A percentile compares a stretch with the other conserved stretches of the same genome.
phyloP scores from a whole-genome alignment of 805 yeast genomes.

The Lachancea sp. region DNA sequence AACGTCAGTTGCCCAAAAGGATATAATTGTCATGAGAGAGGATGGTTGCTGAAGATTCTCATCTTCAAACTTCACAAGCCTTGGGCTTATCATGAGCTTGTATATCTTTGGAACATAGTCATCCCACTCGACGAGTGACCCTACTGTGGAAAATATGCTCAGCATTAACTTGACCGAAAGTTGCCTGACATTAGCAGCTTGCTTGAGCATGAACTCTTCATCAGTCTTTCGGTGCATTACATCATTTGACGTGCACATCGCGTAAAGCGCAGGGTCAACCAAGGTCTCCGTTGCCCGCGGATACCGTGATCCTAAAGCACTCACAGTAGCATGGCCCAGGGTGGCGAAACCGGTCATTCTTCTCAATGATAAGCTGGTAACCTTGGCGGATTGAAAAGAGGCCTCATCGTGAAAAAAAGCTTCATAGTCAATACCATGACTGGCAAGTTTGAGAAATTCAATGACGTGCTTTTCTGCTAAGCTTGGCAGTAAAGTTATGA shows the following conservation, averaged over 20 bases:
- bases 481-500: slow-evolving; percentile 55
- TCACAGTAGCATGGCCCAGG: slow-evolving; percentile 24
- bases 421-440: slow-evolving; percentile 43
- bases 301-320: slow-evolving; percentile 51
- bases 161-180: slow-evolving; percentile 59
- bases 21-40: slow-evolving; percentile 59
- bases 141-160: slow-evolving; percentile 48
- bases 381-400: slow-evolving; percentile 26
- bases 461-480: slow-evolving; percentile 46
- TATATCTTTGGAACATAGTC: slow-evolving; percentile 46
- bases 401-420: slow-evolving; percentile 31
- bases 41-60: slow-evolving; percentile 85
- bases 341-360: slow-evolving; percentile 60
- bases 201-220: slow-evolving; percentile 31
- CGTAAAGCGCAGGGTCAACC: slow-evolving; percentile 51
- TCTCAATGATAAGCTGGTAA: slow-evolving; percentile 31
- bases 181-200: slow-evolving; percentile 57
- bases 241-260: slow-evolving; percentile 48
- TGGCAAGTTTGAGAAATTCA: slow-evolving; percentile 57
- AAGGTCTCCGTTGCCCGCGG: slow-evolving; percentile 43
- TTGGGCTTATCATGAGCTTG: slow-evolving; percentile 49
- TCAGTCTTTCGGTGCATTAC: slow-evolving; percentile 28
- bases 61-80: slow-evolving; percentile 58
- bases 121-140: slow-evolving; percentile 51
- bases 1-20: slow-evolving; percentile 47